These are phyloP conservation scores for Gynostemma pentaphyllum DNA, from an alignment of 306 rosid species.

Conservation along the genomic window DNA sequence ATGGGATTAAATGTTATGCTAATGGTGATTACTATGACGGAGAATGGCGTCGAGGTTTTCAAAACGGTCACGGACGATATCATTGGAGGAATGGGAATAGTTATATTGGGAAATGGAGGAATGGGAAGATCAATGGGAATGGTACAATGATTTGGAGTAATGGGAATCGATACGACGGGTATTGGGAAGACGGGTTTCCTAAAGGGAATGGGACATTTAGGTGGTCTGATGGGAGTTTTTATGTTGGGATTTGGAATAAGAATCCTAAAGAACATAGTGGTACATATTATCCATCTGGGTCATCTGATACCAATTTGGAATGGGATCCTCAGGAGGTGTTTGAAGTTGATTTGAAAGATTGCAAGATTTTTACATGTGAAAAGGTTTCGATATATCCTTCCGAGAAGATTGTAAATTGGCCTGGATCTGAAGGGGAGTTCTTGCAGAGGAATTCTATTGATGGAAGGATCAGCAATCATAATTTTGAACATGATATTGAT, in stretches of 20 bases:
- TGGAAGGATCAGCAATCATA: conserved; percentile 31
- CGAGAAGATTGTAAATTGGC: conserved; percentile 35
- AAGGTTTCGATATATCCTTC: conserved; percentile 58
- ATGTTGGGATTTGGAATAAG: conserved; percentile 67
- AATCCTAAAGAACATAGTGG: conserved; percentile 50
- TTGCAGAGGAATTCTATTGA: conserved; percentile 31
- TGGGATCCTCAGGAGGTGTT: conserved; percentile 68
- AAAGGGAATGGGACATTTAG: conserved; percentile 74
- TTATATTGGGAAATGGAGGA: conserved; percentile 71
- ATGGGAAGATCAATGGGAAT: conserved; percentile 56
- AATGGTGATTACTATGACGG: conserved; percentile 87
- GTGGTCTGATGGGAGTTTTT: conserved; percentile 57
- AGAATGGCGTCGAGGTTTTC: conserved; percentile 72
- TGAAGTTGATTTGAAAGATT: conserved; percentile 37
- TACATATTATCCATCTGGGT: conserved; percentile 45
- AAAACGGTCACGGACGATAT: conserved; percentile 73
- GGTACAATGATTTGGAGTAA: conserved; percentile 72
- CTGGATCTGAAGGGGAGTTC: conserved; percentile 22
- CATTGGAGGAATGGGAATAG: conserved; percentile 75
- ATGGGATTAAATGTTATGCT: conserved; percentile 53
- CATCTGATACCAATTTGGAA: conserved; percentile 22
- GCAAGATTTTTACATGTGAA: conserved; percentile 37
- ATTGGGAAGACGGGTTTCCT: conserved; percentile 73
- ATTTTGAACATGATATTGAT: conserved; percentile 24
- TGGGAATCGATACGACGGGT: conserved; percentile 73